Conservation (phyloP, 805 yeast genomes). For the Scheffersomyces stipitis region DNA sequence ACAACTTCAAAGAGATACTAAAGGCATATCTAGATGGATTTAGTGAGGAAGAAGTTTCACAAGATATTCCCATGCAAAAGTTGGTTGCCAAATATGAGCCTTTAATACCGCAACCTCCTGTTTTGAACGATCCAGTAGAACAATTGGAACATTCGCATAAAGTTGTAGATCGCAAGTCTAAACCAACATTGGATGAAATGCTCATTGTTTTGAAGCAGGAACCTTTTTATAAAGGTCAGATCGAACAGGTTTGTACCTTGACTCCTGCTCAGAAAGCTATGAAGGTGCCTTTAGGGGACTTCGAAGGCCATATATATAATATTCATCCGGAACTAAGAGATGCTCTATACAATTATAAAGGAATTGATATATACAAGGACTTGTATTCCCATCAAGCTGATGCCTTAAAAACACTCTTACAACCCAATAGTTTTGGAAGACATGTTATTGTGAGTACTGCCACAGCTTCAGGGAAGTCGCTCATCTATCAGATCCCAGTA, state of each 20-base stretch:
- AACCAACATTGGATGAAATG: conserved; percentile 48
- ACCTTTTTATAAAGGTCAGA: conserved; percentile 62
- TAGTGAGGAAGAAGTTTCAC: conserved; percentile 24
- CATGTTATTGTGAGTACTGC: conserved; percentile 91
- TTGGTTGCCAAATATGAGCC: conserved; percentile 35
- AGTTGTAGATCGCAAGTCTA: conserved; percentile 16
- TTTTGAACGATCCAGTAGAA: conserved; percentile 61
- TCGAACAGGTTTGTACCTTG: conserved; percentile 50
- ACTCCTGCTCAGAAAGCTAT: conserved; percentile 46
- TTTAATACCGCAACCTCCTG: conserved; percentile 49
- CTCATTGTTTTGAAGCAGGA: conserved; percentile 47
- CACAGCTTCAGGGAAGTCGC: conserved; percentile 93
- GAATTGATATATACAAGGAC: conserved; percentile 39
- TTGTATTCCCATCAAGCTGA: conserved; percentile 82
- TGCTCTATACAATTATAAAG: conserved; percentile 50
- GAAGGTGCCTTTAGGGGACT: background rate
- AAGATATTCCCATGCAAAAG: conserved; percentile 39
- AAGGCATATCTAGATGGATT: conserved; percentile 12
- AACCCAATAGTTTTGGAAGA: conserved; percentile 29
- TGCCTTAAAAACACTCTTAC: conserved; percentile 59
- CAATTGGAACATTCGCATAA: too few species aligned
- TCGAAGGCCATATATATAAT: background rate
- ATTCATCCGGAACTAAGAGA: conserved; percentile 48
- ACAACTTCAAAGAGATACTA: conserved; percentile 41
- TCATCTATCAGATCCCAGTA: conserved; percentile 88